Evolutionary conservation across 495 filamentous ascomycete genomes (phyloP).

Genomic region (Acidiella bohemica): DNA sequence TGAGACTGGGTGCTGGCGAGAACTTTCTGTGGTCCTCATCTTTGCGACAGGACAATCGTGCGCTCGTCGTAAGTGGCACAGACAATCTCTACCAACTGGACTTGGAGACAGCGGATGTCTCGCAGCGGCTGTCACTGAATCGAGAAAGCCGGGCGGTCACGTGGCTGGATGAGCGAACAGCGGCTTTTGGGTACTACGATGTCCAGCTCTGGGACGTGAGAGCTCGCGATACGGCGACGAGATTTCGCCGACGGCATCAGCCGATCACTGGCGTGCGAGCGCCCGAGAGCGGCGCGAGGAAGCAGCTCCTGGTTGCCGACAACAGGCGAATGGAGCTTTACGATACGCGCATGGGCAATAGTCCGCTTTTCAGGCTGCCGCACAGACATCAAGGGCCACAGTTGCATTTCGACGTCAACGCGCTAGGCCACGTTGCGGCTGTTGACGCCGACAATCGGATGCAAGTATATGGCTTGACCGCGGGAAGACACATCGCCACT

Average conservation of each 20-base stretch:
- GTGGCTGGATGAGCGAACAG: not conserved
- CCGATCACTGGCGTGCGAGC: constrained; percentile 2
- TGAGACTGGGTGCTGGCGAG: not conserved
- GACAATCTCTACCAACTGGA: not conserved
- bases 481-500: not conserved
- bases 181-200: not conserved
- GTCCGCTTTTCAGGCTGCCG: not conserved
- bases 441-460: constrained; percentile 3
- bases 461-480: constrained; percentile 3
- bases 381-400: constrained; percentile 11
- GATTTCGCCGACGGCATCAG: not conserved
- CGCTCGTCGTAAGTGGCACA: not conserved
- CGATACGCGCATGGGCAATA: constrained; percentile 7
- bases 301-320: constrained; percentile 6
- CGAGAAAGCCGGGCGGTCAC: not conserved
- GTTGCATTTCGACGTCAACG: not conserved
- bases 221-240: not conserved
- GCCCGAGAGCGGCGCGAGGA: constrained; percentile 1
- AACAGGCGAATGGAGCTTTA: constrained; percentile 6
- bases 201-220: constrained; percentile 5
- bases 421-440: not conserved
- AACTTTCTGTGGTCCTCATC: not conserved
- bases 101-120: not conserved
- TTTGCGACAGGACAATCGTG: not conserved
- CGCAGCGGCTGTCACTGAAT: not conserved